Conservation (phyloP, 495 filamentous ascomycete species). For the Xanthoparmelia taractica region DNA sequence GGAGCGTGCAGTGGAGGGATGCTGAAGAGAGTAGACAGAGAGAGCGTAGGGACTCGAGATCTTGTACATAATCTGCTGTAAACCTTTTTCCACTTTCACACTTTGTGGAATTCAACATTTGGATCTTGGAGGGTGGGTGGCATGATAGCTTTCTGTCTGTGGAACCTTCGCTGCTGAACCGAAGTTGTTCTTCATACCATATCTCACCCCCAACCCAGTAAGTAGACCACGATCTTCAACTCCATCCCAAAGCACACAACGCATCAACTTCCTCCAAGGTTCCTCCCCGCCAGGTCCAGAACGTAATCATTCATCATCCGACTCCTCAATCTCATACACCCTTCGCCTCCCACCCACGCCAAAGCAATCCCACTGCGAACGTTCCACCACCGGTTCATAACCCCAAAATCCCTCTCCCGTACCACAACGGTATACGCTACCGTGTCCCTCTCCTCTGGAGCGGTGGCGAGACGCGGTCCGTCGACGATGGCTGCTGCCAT, state of each 20-base stretch:
- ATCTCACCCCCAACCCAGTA: not conserved
- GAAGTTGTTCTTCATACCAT: not conserved
- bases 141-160: not conserved
- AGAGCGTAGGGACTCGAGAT: not conserved
- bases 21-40: not conserved
- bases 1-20: conserved; percentile 8
- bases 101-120: not conserved
- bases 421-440: not conserved
- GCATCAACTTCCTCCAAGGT: not conserved
- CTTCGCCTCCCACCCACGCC: not conserved
- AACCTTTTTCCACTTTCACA: conserved; percentile 7
- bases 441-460: not conserved
- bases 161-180: not conserved
- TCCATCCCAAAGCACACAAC: not conserved
- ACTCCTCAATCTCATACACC: not conserved
- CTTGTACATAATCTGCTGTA: conserved; percentile 16
- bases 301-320: not conserved
- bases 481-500: not conserved
- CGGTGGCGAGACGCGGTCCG: not conserved
- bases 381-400: not conserved
- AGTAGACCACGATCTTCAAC: not conserved
- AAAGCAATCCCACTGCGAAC: not conserved
- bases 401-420: not conserved
- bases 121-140: not conserved
- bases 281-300: not conserved